Percentiles rank a stretch among this genome's conserved stretches.
These are phyloP conservation scores for Mercurialis annua DNA, from an alignment of 345 rosid genomes.

Conservation along the genomic window DNA sequence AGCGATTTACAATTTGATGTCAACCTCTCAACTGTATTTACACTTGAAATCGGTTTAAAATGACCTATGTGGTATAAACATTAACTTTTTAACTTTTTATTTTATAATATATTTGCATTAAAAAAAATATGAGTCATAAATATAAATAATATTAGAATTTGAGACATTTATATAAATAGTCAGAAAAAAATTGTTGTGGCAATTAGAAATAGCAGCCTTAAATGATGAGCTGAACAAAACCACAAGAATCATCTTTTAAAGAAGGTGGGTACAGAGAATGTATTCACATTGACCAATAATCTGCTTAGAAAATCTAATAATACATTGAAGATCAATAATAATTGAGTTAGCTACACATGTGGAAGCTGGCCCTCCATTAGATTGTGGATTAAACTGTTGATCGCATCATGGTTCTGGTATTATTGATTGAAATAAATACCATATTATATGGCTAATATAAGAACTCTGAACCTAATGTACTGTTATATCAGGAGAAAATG, in stretches of 20 bases:
- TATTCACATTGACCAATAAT: conserved; percentile 2
- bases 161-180: too few relatives aligned
- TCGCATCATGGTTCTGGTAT: conserved; percentile 3
- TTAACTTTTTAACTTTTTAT: too few relatives aligned
- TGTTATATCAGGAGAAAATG: conserved; percentile 6
- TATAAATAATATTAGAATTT: too few relatives aligned
- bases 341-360: conserved; percentile 14
- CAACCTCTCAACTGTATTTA: too few relatives aligned
- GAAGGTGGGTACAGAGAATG: conserved; percentile 20
- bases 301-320: neutral
- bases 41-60: too few relatives aligned
- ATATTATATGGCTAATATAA: neutral
- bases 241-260: neutral
- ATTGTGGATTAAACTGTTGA: conserved; percentile 1
- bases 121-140: too few relatives aligned
- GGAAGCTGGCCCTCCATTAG: conserved; percentile 8
- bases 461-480: neutral
- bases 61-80: too few relatives aligned
- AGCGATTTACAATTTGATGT: too few relatives aligned
- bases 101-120: too few relatives aligned
- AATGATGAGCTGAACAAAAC: neutral
- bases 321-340: conserved; percentile 7
- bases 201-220: too few relatives aligned
- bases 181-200: too few relatives aligned
- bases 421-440: neutral